A percentile compares a stretch with the other conserved stretches of the same genome.
phyloP scores from a whole-genome alignment of 2,329 filamentous ascomycete species.

The Fusarium sp. region DNA sequence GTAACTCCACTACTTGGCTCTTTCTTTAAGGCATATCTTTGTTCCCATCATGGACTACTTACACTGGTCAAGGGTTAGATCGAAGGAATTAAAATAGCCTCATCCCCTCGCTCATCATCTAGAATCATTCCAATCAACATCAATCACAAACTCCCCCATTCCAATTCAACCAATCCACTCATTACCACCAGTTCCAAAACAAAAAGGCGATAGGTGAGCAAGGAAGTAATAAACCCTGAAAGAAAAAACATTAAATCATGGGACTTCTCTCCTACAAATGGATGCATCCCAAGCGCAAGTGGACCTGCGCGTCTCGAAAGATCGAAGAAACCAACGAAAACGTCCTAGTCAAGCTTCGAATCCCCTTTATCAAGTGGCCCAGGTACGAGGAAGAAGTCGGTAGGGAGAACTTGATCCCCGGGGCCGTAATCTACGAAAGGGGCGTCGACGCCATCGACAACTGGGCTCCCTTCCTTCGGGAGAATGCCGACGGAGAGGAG shows the following conservation, averaged over 20 bases:
- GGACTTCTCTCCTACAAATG: slow-evolving; percentile 14
- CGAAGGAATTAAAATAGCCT: not conserved
- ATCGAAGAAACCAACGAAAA: slow-evolving; percentile 18
- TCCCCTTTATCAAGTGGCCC: slow-evolving; percentile 31
- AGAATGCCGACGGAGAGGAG: slow-evolving; percentile 2
- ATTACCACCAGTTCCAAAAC: not conserved
- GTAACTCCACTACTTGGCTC: not conserved
- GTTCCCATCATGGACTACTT: not conserved
- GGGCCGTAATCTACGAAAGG: not conserved
- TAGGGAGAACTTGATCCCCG: slow-evolving; percentile 5
- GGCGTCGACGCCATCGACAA: not conserved
- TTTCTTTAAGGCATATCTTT: not conserved
- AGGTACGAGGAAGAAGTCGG: slow-evolving; percentile 3
- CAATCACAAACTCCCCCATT: not conserved
- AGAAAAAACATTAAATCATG: not conserved
- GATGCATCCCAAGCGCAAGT: not conserved
- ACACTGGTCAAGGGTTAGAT: too few species aligned
- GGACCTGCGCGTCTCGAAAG: slow-evolving; percentile 12
- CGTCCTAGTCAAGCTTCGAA: slow-evolving; percentile 6
- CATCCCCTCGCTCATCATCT: not conserved
- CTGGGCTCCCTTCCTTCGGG: slow-evolving; percentile 1
- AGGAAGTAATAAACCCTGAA: not conserved
- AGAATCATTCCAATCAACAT: not conserved
- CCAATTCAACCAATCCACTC: not conserved
- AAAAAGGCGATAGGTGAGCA: not conserved